Evolutionary conservation across 2,329 filamentous ascomycete genomes (phyloP), one percentile per base, ranked within the genome.

Genomic region (Fusarium begoniae): DNA sequence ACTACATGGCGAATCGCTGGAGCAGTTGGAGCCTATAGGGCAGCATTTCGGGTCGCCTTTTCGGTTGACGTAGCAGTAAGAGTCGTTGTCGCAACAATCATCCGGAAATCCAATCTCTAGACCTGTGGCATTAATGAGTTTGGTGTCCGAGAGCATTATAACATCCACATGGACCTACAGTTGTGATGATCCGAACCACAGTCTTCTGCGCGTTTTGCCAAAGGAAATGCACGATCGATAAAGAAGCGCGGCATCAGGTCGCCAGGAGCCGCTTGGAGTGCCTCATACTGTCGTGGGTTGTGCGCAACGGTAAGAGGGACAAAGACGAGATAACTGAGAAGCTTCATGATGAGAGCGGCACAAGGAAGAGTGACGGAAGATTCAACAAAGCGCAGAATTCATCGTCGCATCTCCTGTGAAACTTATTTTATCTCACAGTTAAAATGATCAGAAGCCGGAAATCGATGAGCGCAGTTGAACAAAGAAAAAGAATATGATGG

Each of bases 11-110:
- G 82, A 81, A 77, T 84, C 80, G 66, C 63, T 65, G 69, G 77
- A 55, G 80, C 86, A 87, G 70, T 82, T 78, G 57, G 81, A 84
- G 32, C 84, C 83, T 68, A 84, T 80, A 38, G 80, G 79, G 72
- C 86, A 88, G 79, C 86, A 87, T 56, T 78, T 78, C 10, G 81
- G 69, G 8, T 77, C 69, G 60, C 78, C 78, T 26, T 74, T 70
- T 11, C 75, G 72, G 73, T 83, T 81, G 62, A 87, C 66, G 74
- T 85, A 86, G 79, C 86, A 88, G 77, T 87, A 88, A 48, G 79
- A 76, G 22, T 81, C 76, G 72, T 87, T 84, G 26, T 76, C 66
- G 75, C 86, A 88, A 80, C 86, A 88, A 12, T 76, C 58, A 28
- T 80, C 78, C 17, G 78, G 72, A 51, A 80, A 77, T 37, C 81